phyloP scores from a whole-genome alignment of 116 monocot genomes.

The Iris pallida region DNA sequence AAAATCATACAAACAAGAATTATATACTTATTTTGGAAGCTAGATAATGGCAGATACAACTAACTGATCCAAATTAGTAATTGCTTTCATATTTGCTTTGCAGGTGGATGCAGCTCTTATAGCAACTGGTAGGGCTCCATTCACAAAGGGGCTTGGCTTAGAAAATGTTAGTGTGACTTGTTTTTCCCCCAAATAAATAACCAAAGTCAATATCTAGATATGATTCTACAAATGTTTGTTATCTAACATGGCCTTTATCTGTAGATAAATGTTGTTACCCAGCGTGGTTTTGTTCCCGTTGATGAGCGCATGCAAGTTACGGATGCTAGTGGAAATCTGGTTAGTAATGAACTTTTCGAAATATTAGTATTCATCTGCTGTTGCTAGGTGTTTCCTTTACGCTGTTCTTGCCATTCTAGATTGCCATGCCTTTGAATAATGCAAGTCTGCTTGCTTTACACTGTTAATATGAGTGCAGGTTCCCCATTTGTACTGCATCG shows the following conservation, averaged over 20 bases:
- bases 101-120: slow-evolving; percentile 99
- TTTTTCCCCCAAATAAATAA: background rate
- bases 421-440: background rate
- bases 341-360: slow-evolving; percentile 27
- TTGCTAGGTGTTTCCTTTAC: background rate
- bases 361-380: background rate
- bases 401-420: background rate
- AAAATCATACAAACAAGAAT: no score
- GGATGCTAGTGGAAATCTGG: slow-evolving; percentile 68
- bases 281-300: slow-evolving; percentile 93
- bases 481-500: slow-evolving; percentile 92
- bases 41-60: background rate
- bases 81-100: background rate
- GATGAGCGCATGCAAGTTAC: slow-evolving; percentile 88
- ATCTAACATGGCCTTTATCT: slow-evolving; percentile 7
- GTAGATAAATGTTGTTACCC: slow-evolving; percentile 84
- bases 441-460: background rate
- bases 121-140: slow-evolving; percentile 95
- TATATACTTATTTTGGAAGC: no score
- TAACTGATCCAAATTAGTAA: background rate
- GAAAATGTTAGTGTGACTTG: slow-evolving; percentile 56
- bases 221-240: background rate
- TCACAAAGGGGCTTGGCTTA: slow-evolving; percentile 95
- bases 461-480: slow-evolving; percentile 30
- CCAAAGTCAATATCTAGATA: background rate